Conservation (phyloP, 768 basidiomycete species). For the Lactarius quietus region DNA sequence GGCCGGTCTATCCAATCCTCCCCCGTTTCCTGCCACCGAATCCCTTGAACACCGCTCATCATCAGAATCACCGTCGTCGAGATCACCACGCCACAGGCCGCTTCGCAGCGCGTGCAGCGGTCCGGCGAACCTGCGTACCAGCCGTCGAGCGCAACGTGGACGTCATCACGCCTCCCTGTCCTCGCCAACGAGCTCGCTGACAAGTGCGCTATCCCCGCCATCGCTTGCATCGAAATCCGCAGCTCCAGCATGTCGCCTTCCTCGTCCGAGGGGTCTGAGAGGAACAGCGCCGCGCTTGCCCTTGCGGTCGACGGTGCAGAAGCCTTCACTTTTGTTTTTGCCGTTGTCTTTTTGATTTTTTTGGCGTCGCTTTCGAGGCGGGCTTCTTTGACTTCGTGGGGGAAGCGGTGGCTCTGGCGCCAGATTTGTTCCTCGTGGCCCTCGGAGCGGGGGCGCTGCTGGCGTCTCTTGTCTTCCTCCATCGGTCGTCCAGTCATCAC, state of each 20-base stretch:
- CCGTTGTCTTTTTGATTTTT: neutral
- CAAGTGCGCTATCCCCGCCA: neutral
- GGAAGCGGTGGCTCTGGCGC: neutral
- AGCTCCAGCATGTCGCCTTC: neutral
- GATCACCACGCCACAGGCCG: slow-evolving; percentile 30
- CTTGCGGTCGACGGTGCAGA: neutral
- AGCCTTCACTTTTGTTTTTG: slow-evolving; percentile 1
- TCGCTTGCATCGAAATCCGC: neutral
- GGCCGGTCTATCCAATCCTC: slow-evolving; percentile 14
- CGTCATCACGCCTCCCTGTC: slow-evolving; percentile 17
- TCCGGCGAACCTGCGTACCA: slow-evolving; percentile 28
- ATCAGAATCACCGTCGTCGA: slow-evolving; percentile 64
- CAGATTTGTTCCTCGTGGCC: neutral
- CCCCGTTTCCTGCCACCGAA: slow-evolving; percentile 40
- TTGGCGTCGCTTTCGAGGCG: neutral
- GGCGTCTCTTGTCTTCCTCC: neutral
- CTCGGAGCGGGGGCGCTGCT: neutral
- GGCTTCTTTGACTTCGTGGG: neutral
- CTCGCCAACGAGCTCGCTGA: neutral
- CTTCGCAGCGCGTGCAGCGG: slow-evolving; percentile 20
- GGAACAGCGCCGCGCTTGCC: slow-evolving; percentile 19
- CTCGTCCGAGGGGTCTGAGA: slow-evolving; percentile 22
- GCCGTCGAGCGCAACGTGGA: slow-evolving; percentile 30
- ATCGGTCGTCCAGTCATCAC: neutral
- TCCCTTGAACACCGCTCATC: slow-evolving; percentile 65